Evolutionary conservation across 306 rosid species (phyloP).

Genomic region (Elaeagnus macrophylla): DNA sequence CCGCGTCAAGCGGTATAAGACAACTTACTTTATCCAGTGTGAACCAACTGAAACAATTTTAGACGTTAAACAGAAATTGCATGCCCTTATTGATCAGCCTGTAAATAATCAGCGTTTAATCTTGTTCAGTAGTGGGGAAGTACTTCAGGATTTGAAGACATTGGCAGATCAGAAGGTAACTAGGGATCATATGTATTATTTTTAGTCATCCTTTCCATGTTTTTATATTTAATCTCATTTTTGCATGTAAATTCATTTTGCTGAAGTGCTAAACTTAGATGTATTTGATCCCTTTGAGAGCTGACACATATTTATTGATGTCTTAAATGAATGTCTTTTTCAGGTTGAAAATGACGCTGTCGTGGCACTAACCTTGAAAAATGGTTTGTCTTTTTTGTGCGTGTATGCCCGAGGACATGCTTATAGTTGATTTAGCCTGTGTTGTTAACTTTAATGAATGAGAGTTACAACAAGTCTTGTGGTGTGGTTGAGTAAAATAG

Average conservation of each 20-base stretch:
- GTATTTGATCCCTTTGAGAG: background rate
- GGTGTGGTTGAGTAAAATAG: too few relatives aligned
- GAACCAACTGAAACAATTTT: slow-evolving; percentile 75
- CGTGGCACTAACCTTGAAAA: slow-evolving; percentile 75
- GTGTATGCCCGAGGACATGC: background rate
- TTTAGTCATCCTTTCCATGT: background rate
- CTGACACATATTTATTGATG: background rate
- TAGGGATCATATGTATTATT: background rate
- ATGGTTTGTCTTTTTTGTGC: slow-evolving; percentile 38
- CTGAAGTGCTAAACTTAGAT: background rate
- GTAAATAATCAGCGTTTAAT: slow-evolving; percentile 55
- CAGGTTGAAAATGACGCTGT: slow-evolving; percentile 90
- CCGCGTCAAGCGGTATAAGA: slow-evolving; percentile 70
- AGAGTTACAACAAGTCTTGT: too few relatives aligned
- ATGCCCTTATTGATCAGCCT: slow-evolving; percentile 54
- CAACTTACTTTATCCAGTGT: slow-evolving; percentile 87
- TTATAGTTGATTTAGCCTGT: too few relatives aligned
- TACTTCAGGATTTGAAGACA: slow-evolving; percentile 69
- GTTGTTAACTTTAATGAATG: too few relatives aligned
- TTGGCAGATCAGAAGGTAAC: slow-evolving; percentile 79
- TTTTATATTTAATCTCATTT: background rate
- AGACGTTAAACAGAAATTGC: slow-evolving; percentile 72
- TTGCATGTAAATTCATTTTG: background rate
- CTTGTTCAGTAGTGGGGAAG: slow-evolving; percentile 53
- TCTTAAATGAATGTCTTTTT: slow-evolving; percentile 1